Evolutionary conservation across 768 basidiomycete genomes (phyloP).

Genomic region (Myochromella boudieri): DNA sequence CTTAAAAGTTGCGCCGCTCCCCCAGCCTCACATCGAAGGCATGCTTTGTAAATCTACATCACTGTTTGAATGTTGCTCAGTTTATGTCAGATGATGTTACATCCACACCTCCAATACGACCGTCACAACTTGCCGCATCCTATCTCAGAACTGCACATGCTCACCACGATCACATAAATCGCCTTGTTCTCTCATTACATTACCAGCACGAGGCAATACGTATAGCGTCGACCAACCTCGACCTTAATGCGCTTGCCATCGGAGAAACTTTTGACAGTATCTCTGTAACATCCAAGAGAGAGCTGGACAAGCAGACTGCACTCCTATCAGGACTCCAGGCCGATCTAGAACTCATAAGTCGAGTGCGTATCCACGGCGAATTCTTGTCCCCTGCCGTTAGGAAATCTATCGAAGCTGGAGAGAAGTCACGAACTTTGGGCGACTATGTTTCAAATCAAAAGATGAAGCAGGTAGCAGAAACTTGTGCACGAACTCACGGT

Average conservation of each 20-base stretch:
- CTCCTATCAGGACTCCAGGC: slow-evolving; percentile 65
- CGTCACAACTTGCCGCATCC: slow-evolving; percentile 63
- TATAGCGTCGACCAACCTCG: slow-evolving; percentile 72
- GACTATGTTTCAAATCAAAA: slow-evolving; percentile 79
- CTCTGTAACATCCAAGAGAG: slow-evolving; percentile 50
- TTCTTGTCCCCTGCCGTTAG: slow-evolving; percentile 69
- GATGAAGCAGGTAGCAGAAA: slow-evolving; percentile 80
- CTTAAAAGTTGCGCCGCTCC: slow-evolving; percentile 56
- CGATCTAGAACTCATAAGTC: slow-evolving; percentile 69
- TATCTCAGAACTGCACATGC: slow-evolving; percentile 63
- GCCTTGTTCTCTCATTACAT: slow-evolving; percentile 50
- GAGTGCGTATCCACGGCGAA: slow-evolving; percentile 69
- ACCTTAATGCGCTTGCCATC: slow-evolving; percentile 70
- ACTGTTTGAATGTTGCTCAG: slow-evolving; percentile 1
- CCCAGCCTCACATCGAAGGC: slow-evolving; percentile 79
- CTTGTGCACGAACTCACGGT: slow-evolving; percentile 71
- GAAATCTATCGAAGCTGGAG: slow-evolving; percentile 71
- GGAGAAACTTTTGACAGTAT: slow-evolving; percentile 70
- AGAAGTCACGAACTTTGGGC: slow-evolving; percentile 65
- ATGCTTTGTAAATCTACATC: slow-evolving; percentile 12
- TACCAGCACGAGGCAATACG: slow-evolving; percentile 69
- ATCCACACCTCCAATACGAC: slow-evolving; percentile 72
- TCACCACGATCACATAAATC: slow-evolving; percentile 63
- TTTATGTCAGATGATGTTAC: slow-evolving; percentile 49
- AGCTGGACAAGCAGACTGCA: slow-evolving; percentile 64